Percentiles rank a stretch among this genome's conserved stretches.
These are phyloP conservation scores for Avena eriantha DNA, from an alignment of 176 grass and related monocot species.

Conservation along the genomic window DNA sequence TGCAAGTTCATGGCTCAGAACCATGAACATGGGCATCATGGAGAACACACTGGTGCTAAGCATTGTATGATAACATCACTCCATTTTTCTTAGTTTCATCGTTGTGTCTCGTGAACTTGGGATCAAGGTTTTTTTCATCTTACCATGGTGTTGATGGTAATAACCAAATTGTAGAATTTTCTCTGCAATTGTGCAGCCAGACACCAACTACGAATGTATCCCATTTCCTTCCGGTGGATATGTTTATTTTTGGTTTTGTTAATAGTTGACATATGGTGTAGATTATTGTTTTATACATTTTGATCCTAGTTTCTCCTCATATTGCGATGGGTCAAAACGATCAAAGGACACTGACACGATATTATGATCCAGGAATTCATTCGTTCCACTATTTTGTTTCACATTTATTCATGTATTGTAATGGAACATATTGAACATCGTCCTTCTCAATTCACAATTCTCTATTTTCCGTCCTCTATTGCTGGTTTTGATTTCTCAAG, in stretches of 20 bases:
- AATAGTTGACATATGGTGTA: background rate
- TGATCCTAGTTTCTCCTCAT: background rate
- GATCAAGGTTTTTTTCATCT: background rate
- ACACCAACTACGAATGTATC: background rate
- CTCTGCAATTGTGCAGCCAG: no score
- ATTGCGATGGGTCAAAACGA: no score
- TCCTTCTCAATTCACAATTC: background rate
- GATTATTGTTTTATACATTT: background rate
- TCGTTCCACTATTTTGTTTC: no score
- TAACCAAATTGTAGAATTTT: background rate
- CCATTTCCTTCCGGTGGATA: background rate
- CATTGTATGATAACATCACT: background rate
- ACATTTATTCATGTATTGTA: background rate
- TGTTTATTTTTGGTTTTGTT: background rate
- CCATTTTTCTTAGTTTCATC: background rate
- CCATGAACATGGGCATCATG: background rate
- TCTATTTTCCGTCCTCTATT: background rate
- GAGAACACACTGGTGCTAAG: background rate
- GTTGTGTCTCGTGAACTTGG: background rate
- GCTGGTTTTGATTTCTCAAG: background rate
- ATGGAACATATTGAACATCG: background rate
- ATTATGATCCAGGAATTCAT: no score
- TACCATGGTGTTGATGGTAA: background rate
- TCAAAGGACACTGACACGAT: no score
- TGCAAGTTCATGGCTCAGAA: background rate